Evolutionary conservation across 371 early-diverging fungal genomes (phyloP), one percentile per base, ranked within the genome.

Genomic region (Mortierella sp.): DNA sequence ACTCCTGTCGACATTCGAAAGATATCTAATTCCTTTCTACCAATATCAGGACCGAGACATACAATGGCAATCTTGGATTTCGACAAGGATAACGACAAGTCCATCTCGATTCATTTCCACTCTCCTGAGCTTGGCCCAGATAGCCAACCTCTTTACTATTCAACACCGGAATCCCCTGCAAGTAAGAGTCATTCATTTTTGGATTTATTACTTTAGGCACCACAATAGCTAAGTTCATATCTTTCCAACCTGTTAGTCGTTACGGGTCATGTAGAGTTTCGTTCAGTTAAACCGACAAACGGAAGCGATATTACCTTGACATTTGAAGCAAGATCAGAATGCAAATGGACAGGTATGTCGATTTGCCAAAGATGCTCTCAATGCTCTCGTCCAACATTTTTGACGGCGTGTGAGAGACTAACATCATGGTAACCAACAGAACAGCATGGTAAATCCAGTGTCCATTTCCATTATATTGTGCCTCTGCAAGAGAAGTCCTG

Each of bases 21-120:
- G 3, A 36, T 36, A 36, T 36, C 3, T 36, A 36, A 36, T 36
- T 24, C 58, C 22, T 21, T 40, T 16, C 40, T 10, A 59, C 28
- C 22, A 38, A 52, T 47, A 47, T 15, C 57, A 21, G 65, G 13
- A 50, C 41, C 57, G 59, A 5, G 33, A 13, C 13, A 58, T 40
- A 33, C 40, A 16, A 77, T 77, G 78, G 73, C 78, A 16, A 72
- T 77, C 43, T 40, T 77, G 21, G 73, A 77, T 33, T 77, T 72
- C 24, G 58, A 63, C 40, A 77, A 77, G 43, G 78, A 77, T 65
- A 62, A 40, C 7, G 52, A 58, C 11, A 77, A 77, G 28, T 77
- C 78, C 22, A 72, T 77, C 36, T 55, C 66, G 33, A 28, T 77
- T 16, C 73, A 77, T 61, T 77, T 77, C 55, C 69, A 77, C 62